Conservation (phyloP, 2,329 filamentous ascomycete species). For the Emmonsia crescens region DNA sequence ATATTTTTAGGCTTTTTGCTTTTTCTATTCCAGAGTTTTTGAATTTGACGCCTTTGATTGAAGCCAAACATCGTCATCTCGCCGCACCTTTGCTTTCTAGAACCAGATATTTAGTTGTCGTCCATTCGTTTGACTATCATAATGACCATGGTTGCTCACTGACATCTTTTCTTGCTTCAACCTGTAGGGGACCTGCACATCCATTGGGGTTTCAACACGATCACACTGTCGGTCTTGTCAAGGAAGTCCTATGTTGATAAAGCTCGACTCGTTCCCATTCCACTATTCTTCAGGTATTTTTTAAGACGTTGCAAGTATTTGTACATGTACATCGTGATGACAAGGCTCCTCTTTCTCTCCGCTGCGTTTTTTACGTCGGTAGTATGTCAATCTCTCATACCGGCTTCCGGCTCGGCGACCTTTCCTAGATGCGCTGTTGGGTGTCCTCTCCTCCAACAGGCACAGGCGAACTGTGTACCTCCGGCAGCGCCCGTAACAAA, state of each 20-base stretch:
- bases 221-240: neutral
- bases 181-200: neutral
- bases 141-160: neutral
- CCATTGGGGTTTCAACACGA: too few species aligned
- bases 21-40: neutral
- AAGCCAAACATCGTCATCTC: neutral
- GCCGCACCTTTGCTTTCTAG: neutral
- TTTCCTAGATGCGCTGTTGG: slow-evolving; percentile 52
- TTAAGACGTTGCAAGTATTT: neutral
- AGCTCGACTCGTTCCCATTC: neutral
- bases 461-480: slow-evolving; percentile 60
- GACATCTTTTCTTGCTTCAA: neutral
- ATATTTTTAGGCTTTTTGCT: too few species aligned
- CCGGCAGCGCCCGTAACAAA: slow-evolving; percentile 40
- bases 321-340: neutral
- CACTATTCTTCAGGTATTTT: neutral
- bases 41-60: neutral
- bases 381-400: slow-evolving; percentile 23
- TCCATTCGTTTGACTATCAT: neutral
- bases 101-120: neutral
- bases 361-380: slow-evolving; percentile 15
- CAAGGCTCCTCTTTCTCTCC: slow-evolving; percentile 14
- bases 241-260: neutral
- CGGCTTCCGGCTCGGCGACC: slow-evolving; percentile 28
- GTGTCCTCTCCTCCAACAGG: slow-evolving; percentile 55